Conservation (phyloP, 345 rosid genomes). For the Gossypium longicalyx region DNA sequence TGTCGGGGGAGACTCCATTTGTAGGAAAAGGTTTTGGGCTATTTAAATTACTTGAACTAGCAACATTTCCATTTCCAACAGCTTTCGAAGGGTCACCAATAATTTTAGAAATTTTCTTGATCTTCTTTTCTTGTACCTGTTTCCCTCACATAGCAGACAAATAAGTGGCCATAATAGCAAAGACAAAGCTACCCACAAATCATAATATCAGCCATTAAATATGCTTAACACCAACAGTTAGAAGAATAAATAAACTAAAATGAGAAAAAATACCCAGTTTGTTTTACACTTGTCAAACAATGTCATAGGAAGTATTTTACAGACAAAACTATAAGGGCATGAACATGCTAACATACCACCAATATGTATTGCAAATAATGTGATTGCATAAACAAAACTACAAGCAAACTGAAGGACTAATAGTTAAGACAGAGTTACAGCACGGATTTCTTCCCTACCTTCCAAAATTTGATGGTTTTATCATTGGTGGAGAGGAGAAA, state of each 20-base stretch:
- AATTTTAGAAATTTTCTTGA: constrained; percentile 73
- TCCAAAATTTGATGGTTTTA: constrained; percentile 86
- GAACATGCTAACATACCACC: neutral
- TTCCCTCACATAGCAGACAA: constrained; percentile 10
- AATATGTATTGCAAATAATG: neutral
- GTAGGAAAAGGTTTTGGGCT: constrained; percentile 33
- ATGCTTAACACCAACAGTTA: neutral
- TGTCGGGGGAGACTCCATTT: constrained; percentile 57
- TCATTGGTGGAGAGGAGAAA: constrained; percentile 89
- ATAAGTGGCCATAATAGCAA: neutral
- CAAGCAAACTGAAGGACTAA: neutral
- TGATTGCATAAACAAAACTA: neutral
- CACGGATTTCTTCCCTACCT: constrained; percentile 42
- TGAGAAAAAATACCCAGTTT: constrained; percentile 4
- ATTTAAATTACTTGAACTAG: constrained; percentile 39
- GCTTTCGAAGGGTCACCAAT: constrained; percentile 56
- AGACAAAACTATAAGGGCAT: neutral
- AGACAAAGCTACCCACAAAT: neutral
- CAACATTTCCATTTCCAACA: constrained; percentile 41
- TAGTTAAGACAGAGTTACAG: neutral
- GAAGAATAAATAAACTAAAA: neutral
- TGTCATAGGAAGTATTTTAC: neutral
- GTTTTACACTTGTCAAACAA: neutral
- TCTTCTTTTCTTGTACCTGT: constrained; percentile 94
- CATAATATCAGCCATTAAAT: constrained; percentile 3